Conservation (phyloP, 2,329 filamentous ascomycete genomes). For the Penicillium sp. region DNA sequence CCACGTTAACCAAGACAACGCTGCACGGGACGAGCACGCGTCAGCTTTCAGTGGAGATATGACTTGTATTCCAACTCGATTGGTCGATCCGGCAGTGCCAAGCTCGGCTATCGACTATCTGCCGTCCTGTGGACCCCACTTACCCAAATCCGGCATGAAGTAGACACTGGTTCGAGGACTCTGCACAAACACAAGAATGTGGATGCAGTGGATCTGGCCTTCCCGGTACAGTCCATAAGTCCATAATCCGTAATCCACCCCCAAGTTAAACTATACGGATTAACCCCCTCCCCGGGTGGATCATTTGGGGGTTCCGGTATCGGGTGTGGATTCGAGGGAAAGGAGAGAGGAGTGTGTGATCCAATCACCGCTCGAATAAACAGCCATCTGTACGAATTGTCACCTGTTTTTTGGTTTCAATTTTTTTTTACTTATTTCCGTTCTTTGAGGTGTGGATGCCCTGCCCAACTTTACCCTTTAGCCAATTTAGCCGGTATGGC, state of each 20-base stretch:
- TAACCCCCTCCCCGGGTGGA: conserved; percentile 1
- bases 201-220: conserved; percentile 11
- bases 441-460: neutral
- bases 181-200: conserved; percentile 25
- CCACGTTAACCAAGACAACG: conserved; percentile 19
- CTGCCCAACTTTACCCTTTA: conserved; percentile 12
- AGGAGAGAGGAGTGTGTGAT: neutral
- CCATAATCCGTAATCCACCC: neutral
- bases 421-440: neutral
- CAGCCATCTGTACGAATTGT: neutral
- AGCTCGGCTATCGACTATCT: conserved; percentile 44
- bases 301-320: conserved; percentile 16
- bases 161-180: conserved; percentile 6
- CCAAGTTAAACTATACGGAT: conserved; percentile 9
- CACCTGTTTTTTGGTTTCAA: neutral
- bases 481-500: conserved; percentile 11
- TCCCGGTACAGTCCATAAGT: neutral
- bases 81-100: conserved; percentile 34
- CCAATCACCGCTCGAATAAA: neutral
- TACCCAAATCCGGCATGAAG: neutral
- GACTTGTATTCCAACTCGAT: conserved; percentile 13
- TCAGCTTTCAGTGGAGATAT: conserved; percentile 30
- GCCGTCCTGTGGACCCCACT: conserved; percentile 26
- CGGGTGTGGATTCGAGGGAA: conserved; percentile 7
- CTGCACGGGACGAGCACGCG: conserved; percentile 33